phyloP scores from a whole-genome alignment of 2,329 filamentous ascomycete genomes.

The Colletotrichum melonis region DNA sequence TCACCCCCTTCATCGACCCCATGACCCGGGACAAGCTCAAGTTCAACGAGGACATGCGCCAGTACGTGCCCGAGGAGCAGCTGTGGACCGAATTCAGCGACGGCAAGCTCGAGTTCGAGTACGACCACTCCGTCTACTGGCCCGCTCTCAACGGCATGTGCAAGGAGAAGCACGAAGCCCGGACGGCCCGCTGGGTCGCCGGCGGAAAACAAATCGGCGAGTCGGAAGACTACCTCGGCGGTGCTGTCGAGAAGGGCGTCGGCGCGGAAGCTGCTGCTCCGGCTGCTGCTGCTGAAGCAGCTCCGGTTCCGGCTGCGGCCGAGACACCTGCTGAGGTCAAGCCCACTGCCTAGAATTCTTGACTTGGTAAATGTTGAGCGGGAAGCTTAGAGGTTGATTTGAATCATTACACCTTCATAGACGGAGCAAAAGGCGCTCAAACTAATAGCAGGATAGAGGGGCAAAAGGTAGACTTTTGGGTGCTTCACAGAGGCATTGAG shows the following conservation, averaged over 20 bases:
- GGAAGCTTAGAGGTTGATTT: neutral
- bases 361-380: neutral
- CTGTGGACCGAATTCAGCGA: constrained; percentile 81
- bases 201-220: constrained; percentile 87
- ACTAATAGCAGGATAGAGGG: neutral
- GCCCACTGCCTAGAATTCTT: neutral
- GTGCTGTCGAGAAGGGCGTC: constrained; percentile 49
- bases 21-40: constrained; percentile 94
- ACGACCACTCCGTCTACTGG: constrained; percentile 92
- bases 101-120: constrained; percentile 88
- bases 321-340: neutral
- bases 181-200: constrained; percentile 78
- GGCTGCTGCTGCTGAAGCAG: neutral
- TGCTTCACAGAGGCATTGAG: neutral
- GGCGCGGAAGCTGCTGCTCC: neutral
- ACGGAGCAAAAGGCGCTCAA: neutral
- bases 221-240: constrained; percentile 87
- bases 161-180: constrained; percentile 71
- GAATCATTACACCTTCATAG: neutral
- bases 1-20: constrained; percentile 96
- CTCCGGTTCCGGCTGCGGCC: neutral
- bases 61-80: constrained; percentile 84
- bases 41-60: constrained; percentile 91
- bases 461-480: neutral
- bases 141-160: constrained; percentile 82